phyloP scores from a whole-genome alignment of 345 rosid genomes.

The Lepidium aucheri region DNA sequence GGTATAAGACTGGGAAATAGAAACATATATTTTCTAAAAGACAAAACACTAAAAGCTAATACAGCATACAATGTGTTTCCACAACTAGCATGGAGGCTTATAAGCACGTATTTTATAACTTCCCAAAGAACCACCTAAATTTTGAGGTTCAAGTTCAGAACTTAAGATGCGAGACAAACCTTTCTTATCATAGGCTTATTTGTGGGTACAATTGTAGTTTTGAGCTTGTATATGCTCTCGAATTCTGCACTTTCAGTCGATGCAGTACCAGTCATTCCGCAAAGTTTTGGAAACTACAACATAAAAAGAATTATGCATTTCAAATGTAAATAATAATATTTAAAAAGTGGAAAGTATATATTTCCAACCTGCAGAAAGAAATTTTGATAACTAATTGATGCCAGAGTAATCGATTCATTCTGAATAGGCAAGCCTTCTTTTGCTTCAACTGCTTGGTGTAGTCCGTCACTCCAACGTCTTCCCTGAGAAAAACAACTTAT shows the following conservation, averaged over 20 bases:
- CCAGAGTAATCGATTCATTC: constrained; percentile 90
- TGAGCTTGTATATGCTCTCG: constrained; percentile 96
- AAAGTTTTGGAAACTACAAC: constrained; percentile 85
- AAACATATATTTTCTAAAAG: background rate
- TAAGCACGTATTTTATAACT: background rate
- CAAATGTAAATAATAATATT: constrained; percentile 2
- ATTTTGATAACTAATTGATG: constrained; percentile 95
- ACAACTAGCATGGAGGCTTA: constrained; percentile 1
- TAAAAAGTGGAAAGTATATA: constrained; percentile 10
- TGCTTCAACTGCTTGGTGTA: constrained; percentile 99
- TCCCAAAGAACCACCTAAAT: background rate
- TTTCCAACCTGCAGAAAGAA: constrained; percentile 89
- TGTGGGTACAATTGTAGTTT: constrained; percentile 93
- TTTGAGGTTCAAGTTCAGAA: constrained; percentile 2
- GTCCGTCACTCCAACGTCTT: constrained; percentile 99
- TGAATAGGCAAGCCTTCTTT: constrained; percentile 96
- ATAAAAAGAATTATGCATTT: constrained; percentile 1
- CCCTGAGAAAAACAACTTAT: constrained; percentile 43
- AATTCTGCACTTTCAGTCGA: constrained; percentile 95
- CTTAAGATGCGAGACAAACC: constrained; percentile 37
- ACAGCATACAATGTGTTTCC: background rate
- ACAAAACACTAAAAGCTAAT: background rate
- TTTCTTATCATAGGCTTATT: constrained; percentile 96
- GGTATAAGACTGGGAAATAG: background rate
- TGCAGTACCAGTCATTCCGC: constrained; percentile 99